Evolutionary conservation across 2,329 filamentous ascomycete genomes (phyloP), one percentile per base, ranked within the genome.

Genomic region (Mollisia scopiformis): DNA sequence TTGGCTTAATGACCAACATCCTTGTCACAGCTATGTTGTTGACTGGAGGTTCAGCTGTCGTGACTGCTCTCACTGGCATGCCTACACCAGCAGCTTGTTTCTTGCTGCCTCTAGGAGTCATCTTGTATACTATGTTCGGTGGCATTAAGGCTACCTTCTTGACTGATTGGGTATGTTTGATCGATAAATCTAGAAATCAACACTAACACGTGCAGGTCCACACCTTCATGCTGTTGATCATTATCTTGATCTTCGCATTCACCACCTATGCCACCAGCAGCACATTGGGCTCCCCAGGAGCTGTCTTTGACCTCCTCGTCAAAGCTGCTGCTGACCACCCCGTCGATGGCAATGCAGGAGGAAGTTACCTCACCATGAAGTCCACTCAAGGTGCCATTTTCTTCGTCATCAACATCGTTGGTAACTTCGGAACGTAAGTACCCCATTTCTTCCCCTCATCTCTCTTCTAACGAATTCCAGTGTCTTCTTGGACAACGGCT

Each of bases 1-100:
- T 96, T 66, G 92, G 90, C 30, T 78, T 95, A 16, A 88, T 91
- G 76, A 96, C 92, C 35, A 93, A 95, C 70, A 90, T 96, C 43
- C 82, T 96, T 4, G 93, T 97, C 31, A 94, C 92, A 1, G 88
- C 92, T 52, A 96, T 96, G 92, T 78, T 97, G 53, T 84, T 97
- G 63, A 92, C 92, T 19, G 93, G 93, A 62, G 93, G 92, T 43
- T 87, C 88, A 11, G 90, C 90, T 5, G 93, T 94, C 0, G 84
- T 91, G 66, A 84, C 79, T 41, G 83, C 88, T 11, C 77, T 93
- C 54, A 92, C 89, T 1, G 91, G 90, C 30, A 87, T 93, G 74
- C 84, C 85, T 31, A 92, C 90, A 14, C 87, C 89, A 10, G 93
- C 93, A 1, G 93, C 91, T 61, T 95, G 91, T 72, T 96, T 93